Conservation (phyloP, 768 basidiomycete genomes). For the Boletus insuetus region DNA sequence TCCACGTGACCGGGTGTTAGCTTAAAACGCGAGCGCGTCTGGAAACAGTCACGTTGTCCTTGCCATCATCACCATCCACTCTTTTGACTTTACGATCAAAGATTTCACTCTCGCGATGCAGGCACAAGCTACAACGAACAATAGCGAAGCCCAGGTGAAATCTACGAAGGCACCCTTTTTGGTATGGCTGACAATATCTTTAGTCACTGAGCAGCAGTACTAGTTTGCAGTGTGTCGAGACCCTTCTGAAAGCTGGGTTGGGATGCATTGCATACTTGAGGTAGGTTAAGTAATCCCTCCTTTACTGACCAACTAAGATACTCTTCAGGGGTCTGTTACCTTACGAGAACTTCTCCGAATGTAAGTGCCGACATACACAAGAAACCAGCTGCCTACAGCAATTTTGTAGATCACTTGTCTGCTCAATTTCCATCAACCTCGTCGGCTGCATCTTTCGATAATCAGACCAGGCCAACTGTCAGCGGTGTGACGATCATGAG, state of each 20-base stretch:
- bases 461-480: conserved; percentile 38
- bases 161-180: neutral
- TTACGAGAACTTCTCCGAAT: conserved; percentile 73
- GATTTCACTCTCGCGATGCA: conserved; percentile 20
- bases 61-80: neutral
- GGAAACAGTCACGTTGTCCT: neutral
- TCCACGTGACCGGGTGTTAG: conserved; percentile 21
- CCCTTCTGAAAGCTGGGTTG: conserved; percentile 66
- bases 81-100: neutral
- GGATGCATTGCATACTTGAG: conserved; percentile 78
- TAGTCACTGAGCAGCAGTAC: conserved; percentile 54
- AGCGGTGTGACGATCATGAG: conserved; percentile 72
- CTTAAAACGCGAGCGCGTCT: conserved; percentile 19
- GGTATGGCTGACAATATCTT: conserved; percentile 7
- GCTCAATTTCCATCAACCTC: conserved; percentile 31
- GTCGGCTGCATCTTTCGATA: conserved; percentile 38
- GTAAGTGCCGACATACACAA: conserved; percentile 32
- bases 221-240: conserved; percentile 69
- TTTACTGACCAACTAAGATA: conserved; percentile 5
- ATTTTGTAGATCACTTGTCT: conserved; percentile 26
- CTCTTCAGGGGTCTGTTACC: conserved; percentile 65
- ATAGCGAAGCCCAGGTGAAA: conserved; percentile 26
- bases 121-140: conserved; percentile 16
- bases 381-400: neutral
- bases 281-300: conserved; percentile 31